Base-by-base conservation (phyloP, 2,329 filamentous ascomycete species). In the Cladophialophora immunda region DNA sequence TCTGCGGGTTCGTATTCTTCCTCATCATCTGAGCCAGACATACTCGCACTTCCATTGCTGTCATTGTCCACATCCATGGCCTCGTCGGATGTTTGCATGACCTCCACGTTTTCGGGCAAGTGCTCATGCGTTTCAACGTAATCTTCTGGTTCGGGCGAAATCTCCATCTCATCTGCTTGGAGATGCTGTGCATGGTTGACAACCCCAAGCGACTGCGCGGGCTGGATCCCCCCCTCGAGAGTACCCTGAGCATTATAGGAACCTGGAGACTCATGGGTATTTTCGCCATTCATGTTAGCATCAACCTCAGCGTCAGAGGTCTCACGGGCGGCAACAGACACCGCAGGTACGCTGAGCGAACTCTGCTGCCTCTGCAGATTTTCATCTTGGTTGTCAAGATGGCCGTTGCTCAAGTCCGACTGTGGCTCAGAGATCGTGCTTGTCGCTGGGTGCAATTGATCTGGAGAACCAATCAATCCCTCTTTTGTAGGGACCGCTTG, bases 21-120 rank as follows among this genome's bases (percentile, higher is more conserved):
- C 25, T 59, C 62, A 57, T 78, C 82, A 66, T 88, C 86, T 1
- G 84, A 84, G 32, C 73, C 72, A 22, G 72, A 72, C 72, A 74
- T 74, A 60, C 72, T 74, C 6, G 70, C 72, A 67, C 72, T 74
- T 45, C 71, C 72, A 52, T 69, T 68, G 55, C 68, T 71, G 27
- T 67, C 68, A 32, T 67, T 61, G 45, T 70, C 69, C 58, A 69
- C 60, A 19, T 68, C 62, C 63, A 71, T 68, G 27, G 65, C 34
- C 17, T 68, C 65, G 29, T 67, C 34, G 30, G 59, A 59, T 15
- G 30, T 17, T 13, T 57, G 60, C 30, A 32, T 29, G 19, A n/a
- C 52, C 22, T 64, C 57, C 36, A 32, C 7, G 6, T 17, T 45
- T 22, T 45, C 27, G 11, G 58, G 45, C n/a, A 45, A 25, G 27